phyloP scores from a whole-genome alignment of 2,329 filamentous ascomycete genomes.

The Rhexocercosporidium sp. region DNA sequence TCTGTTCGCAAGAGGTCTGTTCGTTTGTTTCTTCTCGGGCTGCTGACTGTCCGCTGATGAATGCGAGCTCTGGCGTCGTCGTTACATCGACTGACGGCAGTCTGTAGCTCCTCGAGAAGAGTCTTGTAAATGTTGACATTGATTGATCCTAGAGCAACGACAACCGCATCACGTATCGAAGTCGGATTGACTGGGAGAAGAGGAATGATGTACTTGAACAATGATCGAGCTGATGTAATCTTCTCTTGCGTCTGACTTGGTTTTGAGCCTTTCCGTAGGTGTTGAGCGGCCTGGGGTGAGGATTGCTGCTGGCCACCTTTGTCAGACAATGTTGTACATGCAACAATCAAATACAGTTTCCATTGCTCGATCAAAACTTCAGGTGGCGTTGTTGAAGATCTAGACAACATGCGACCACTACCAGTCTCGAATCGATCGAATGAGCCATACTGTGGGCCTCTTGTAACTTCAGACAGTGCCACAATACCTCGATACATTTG shows the following conservation, averaged over 20 bases:
- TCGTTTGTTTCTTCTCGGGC: constrained; percentile 78
- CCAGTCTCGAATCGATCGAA: constrained; percentile 53
- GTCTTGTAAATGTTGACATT: constrained; percentile 93
- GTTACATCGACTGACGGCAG: constrained; percentile 83
- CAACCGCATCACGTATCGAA: constrained; percentile 87
- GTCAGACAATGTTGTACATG: constrained; percentile 91
- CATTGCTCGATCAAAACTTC: constrained; percentile 95
- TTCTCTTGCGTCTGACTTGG: constrained; percentile 72
- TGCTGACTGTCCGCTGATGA: constrained; percentile 85
- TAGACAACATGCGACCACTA: constrained; percentile 50
- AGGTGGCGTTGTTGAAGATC: constrained; percentile 73
- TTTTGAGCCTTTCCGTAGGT: constrained; percentile 81
- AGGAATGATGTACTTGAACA: constrained; percentile 92
- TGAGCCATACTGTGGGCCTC: constrained; percentile 67
- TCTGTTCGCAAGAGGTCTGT: constrained; percentile 90
- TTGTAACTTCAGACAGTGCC: constrained; percentile 74
- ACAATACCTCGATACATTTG: constrained; percentile 91
- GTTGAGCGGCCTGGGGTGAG: constrained; percentile 65
- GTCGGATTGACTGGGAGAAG: constrained; percentile 80
- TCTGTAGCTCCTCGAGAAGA: constrained; percentile 86
- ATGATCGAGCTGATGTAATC: constrained; percentile 83
- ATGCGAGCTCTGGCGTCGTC: constrained; percentile 86
- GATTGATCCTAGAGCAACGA: constrained; percentile 90
- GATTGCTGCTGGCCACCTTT: constrained; percentile 69
- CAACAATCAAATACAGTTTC: constrained; percentile 97